Evolutionary conservation across 257 asterid genomes (phyloP).

Genomic region (Petrea volubilis): DNA sequence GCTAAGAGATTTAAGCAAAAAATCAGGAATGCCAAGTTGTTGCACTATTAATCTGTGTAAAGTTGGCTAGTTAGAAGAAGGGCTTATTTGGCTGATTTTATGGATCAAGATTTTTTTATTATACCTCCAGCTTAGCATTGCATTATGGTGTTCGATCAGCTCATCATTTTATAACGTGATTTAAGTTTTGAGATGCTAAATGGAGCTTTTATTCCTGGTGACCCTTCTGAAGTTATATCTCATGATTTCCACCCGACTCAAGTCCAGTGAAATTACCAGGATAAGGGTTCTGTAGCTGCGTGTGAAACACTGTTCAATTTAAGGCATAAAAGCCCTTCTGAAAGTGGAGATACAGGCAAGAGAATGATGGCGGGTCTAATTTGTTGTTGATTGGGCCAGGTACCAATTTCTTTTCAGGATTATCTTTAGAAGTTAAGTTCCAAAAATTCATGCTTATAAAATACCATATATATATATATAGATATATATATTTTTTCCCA

Average conservation of each 20-base stretch:
- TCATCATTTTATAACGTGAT: neutral
- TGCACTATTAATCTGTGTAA: slow-evolving; percentile 32
- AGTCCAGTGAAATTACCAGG: slow-evolving; percentile 3
- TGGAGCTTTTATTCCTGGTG: neutral
- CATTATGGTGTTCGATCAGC: neutral
- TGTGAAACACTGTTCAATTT: slow-evolving; percentile 14
- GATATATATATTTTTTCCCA: too few species aligned
- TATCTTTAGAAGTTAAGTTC: slow-evolving; percentile 1
- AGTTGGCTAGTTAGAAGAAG: neutral
- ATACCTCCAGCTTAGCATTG: neutral
- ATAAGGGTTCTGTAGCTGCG: neutral
- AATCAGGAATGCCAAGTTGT: slow-evolving; percentile 49
- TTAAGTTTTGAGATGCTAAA: neutral
- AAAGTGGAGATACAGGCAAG: neutral
- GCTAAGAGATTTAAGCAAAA: slow-evolving; percentile 42
- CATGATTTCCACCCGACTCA: slow-evolving; percentile 11
- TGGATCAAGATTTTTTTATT: neutral
- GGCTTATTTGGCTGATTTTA: neutral
- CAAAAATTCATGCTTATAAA: neutral
- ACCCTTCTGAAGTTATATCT: neutral
- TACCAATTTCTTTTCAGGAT: neutral
- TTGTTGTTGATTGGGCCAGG: slow-evolving; percentile 24
- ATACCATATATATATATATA: neutral
- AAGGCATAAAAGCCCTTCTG: slow-evolving; percentile 1
- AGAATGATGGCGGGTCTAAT: slow-evolving; percentile 20